Evolutionary conservation across 2,329 filamentous ascomycete genomes (phyloP), one percentile per base, ranked within the genome.

Genomic region (Colletotrichum salicis): DNA sequence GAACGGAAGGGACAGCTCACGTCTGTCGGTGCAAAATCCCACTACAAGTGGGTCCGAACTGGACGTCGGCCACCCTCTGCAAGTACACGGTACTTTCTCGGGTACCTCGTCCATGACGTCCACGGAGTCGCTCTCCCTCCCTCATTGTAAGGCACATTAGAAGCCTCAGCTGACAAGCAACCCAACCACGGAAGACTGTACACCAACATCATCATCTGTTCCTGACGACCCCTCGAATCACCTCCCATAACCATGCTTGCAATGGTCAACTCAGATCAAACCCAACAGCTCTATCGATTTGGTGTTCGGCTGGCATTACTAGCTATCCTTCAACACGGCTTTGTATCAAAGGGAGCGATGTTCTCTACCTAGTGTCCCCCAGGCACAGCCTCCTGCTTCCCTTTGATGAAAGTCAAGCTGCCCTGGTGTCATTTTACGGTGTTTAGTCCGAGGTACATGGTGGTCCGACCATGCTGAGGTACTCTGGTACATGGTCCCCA

Each of bases 1-100:
- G 73, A 71, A 71, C 71, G 71, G 73, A 71, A 73, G 71, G 71
- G 67, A 67, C 67, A 70, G 55, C 60, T 73, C 73, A 70, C 67
- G 61, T 70, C 67, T 73, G 71, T 71, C 67, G 73, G 72, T 74
- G 73, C 63, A 73, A 73, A 73, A 73, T 74, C 71, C 71, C 63
- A 74, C 73, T 73, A 66, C 73, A 71, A 71, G 73, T 74, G 73
- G 73, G 73, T 73, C 73, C 64, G 15, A 51, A 60, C 57, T 70
- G 73, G 62, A 74, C 73, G 63, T 74, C 73, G 35, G 59, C 64
- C 59, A 45, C 65, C 29, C 58, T 31, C 59, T 27, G 24, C 15
- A 72, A 31, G 70, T 72, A 69, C 48, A 29, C 1, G 27, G 29
- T 61, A 70, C 61, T n/a, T 56, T 7, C 15, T 56, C n/a, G 3